Conservation (phyloP, 1,139 yeast species). For the Kurtzmaniella quercitrusa region DNA sequence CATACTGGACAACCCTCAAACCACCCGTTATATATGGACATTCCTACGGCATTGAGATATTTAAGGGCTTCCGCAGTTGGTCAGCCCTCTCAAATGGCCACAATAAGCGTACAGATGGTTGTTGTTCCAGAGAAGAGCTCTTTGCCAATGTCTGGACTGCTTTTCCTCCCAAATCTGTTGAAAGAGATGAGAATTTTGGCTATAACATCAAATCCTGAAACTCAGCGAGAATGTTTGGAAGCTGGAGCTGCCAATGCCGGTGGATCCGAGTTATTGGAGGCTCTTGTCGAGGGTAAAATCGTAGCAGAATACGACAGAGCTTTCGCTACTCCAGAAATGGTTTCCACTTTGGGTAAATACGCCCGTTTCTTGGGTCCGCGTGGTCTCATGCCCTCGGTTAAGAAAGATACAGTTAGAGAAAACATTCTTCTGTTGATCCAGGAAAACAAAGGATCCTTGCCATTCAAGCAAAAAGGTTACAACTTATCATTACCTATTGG, state of each 20-base stretch:
- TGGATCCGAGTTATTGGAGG: constrained; percentile 65
- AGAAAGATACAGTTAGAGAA: constrained; percentile 83
- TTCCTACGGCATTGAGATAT: constrained; percentile 70
- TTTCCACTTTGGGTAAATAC: constrained; percentile 53
- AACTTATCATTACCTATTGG: constrained; percentile 71
- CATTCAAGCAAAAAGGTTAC: constrained; percentile 66
- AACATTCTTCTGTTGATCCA: constrained; percentile 51
- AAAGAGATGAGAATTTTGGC: constrained; percentile 63
- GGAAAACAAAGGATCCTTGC: constrained; percentile 60
- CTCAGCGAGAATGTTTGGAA: constrained; percentile 48
- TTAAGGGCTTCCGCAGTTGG: constrained; percentile 91
- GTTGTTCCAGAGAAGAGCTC: constrained; percentile 81
- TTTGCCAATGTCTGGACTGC: constrained; percentile 68
- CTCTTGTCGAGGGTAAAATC: constrained; percentile 52
- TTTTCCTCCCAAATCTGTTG: constrained; percentile 72
- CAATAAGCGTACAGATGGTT: constrained; percentile 61
- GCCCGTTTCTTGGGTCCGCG: constrained; percentile 84
- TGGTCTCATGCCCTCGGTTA: constrained; percentile 84
- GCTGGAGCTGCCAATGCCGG: constrained; percentile 67
- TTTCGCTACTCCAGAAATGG: constrained; percentile 82
- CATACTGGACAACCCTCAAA: constrained; percentile 46
- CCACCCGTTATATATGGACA: constrained; percentile 67
- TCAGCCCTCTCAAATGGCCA: constrained; percentile 62
- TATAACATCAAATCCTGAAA: constrained; percentile 56
- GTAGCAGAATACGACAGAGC: constrained; percentile 66